Evolutionary conservation across 2,329 filamentous ascomycete genomes (phyloP).

Genomic region (Clarireedia homoeocarpa): DNA sequence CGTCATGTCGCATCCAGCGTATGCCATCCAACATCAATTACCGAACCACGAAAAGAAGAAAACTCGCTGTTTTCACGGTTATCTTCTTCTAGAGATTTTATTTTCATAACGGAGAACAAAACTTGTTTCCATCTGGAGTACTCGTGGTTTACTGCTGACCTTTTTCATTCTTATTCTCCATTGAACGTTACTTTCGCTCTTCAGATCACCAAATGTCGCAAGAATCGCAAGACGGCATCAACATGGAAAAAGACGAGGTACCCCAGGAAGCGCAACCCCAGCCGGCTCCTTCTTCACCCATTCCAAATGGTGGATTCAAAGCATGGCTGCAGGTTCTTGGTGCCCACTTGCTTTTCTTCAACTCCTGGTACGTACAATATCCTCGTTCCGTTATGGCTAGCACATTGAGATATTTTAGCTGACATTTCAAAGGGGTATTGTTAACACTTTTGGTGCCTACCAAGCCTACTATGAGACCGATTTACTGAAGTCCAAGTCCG

Average conservation of each 20-base stretch:
- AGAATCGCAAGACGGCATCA: neutral
- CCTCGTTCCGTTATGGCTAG: too few species aligned
- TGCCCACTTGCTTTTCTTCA: conserved; percentile 45
- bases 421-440: conserved; percentile 29
- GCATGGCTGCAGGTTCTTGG: conserved; percentile 49
- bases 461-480: conserved; percentile 42
- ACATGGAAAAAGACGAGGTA: neutral
- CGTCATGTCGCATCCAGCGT: neutral
- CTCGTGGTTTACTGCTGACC: neutral
- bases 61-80: neutral
- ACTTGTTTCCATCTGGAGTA: neutral
- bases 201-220: neutral
- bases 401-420: too few species aligned
- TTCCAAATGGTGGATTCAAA: conserved; percentile 39
- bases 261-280: neutral
- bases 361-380: conserved; percentile 36
- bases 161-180: neutral
- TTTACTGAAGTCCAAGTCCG: conserved; percentile 31
- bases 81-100: neutral
- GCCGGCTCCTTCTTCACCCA: neutral
- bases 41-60: neutral
- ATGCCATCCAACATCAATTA: neutral
- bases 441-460: conserved; percentile 45
- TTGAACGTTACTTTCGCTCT: neutral
- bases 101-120: neutral